Conservation (phyloP, 345 rosid species). For the Citrus unshiu region DNA sequence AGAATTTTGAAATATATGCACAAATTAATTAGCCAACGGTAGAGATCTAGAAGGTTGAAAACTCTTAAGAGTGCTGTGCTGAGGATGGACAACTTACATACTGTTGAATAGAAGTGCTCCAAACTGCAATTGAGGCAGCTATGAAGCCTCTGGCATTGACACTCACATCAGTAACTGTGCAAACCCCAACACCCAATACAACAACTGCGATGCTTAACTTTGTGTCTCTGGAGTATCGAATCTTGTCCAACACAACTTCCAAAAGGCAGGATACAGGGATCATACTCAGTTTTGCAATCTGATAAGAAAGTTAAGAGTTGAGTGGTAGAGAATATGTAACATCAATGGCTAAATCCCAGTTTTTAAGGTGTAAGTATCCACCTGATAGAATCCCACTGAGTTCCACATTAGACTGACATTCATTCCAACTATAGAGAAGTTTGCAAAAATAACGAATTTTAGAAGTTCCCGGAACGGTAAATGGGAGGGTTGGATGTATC, state of each 20-base stretch:
- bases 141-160: conserved; percentile 80
- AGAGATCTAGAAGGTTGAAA: not conserved
- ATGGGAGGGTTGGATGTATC: conserved; percentile 91
- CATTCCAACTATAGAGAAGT: conserved; percentile 98
- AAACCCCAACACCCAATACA: conserved; percentile 93
- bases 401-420: conserved; percentile 98
- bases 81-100: conserved; percentile 54
- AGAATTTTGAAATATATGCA: not conserved
- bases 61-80: not conserved
- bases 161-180: conserved; percentile 94
- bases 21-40: not conserved
- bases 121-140: conserved; percentile 87
- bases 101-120: conserved; percentile 97
- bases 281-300: conserved; percentile 97
- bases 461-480: conserved; percentile 76
- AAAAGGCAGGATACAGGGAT: conserved; percentile 94
- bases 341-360: not conserved
- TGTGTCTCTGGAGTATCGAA: conserved; percentile 91
- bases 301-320: conserved; percentile 13
- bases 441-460: conserved; percentile 79
- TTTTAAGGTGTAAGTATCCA: conserved; percentile 13
- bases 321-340: conserved; percentile 10
- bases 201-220: conserved; percentile 87
- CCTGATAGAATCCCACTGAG: conserved; percentile 99
- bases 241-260: conserved; percentile 88